Conservation (phyloP, 495 filamentous ascomycete genomes). For the Hypoxylon intermedium region DNA sequence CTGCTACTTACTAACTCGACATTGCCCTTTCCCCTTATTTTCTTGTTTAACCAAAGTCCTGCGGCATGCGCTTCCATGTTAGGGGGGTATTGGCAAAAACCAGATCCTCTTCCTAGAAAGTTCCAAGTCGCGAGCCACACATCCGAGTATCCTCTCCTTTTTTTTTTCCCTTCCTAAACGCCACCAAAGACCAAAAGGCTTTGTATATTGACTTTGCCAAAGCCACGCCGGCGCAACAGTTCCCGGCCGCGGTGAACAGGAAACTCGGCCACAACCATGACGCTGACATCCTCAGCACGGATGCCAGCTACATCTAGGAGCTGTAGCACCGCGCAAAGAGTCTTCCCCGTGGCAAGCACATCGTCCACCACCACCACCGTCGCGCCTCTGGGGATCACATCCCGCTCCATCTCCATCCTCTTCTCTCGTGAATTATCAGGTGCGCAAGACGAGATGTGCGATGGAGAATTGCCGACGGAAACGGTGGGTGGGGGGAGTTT, state of each 20-base stretch:
- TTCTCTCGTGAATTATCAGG: conserved; percentile 46
- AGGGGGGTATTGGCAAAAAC: no score
- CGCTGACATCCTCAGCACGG: conserved; percentile 49
- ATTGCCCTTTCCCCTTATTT: no score
- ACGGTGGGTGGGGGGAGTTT: conserved; percentile 67
- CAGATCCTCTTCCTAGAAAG: no score
- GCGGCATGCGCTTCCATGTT: no score
- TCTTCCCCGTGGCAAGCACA: conserved; percentile 67
- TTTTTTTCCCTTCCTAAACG: conserved; percentile 42
- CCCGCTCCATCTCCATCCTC: conserved; percentile 60
- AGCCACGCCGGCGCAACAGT: conserved; percentile 59
- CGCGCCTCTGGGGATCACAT: conserved; percentile 52
- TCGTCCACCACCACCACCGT: conserved; percentile 69
- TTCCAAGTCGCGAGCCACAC: neutral
- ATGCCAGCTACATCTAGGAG: conserved; percentile 59
- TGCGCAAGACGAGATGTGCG: conserved; percentile 63
- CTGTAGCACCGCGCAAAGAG: conserved; percentile 64
- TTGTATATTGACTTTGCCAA: conserved; percentile 63
- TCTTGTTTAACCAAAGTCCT: no score
- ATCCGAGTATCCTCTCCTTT: neutral
- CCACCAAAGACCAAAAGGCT: conserved; percentile 66
- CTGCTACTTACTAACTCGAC: no score
- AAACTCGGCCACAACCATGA: conserved; percentile 69
- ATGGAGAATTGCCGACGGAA: conserved; percentile 57
- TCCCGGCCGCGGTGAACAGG: conserved; percentile 64